Conservation (phyloP, 1,284 basidiomycete species). For the Ceratobasidium sp. region DNA sequence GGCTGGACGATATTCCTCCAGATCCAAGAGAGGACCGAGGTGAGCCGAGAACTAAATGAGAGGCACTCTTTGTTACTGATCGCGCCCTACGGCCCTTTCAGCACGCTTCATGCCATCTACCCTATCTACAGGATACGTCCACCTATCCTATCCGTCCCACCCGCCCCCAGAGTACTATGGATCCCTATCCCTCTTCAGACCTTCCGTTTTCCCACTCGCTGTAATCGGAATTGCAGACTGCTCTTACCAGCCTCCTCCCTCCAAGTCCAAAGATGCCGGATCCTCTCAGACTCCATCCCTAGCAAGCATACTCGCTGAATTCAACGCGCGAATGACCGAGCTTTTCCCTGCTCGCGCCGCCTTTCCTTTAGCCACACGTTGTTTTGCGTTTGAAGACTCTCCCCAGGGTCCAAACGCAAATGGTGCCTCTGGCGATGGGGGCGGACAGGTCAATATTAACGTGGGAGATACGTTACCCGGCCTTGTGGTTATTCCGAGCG, state of each 20-base stretch:
- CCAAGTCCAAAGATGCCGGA: background rate
- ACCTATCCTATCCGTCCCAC: conserved; percentile 79
- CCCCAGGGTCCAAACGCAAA: conserved; percentile 17
- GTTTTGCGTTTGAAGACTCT: conserved; percentile 79
- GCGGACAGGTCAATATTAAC: conserved; percentile 69
- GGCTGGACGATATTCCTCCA: conserved; percentile 82
- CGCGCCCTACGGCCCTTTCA: conserved; percentile 53
- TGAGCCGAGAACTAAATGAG: conserved; percentile 54
- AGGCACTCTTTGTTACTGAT: conserved; percentile 4
- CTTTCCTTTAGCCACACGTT: conserved; percentile 81
- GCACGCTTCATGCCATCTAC: conserved; percentile 87
- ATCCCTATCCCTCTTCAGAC: conserved; percentile 75
- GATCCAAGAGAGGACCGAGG: conserved; percentile 84
- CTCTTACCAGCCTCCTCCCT: conserved; percentile 60
- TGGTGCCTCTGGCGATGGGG: conserved; percentile 60
- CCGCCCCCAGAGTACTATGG: conserved; percentile 72
- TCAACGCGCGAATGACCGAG: conserved; percentile 72
- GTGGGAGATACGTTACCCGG: conserved; percentile 71
- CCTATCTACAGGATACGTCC: conserved; percentile 78
- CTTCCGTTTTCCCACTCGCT: conserved; percentile 83
- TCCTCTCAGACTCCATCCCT: conserved; percentile 62
- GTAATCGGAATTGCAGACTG: conserved; percentile 83
- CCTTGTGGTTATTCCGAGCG: conserved; percentile 78
- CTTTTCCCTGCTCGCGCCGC: conserved; percentile 74
- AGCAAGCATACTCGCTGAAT: conserved; percentile 74